Conservation (phyloP, 352 stramenopile genomes). For the Globisporangium canariense region DNA sequence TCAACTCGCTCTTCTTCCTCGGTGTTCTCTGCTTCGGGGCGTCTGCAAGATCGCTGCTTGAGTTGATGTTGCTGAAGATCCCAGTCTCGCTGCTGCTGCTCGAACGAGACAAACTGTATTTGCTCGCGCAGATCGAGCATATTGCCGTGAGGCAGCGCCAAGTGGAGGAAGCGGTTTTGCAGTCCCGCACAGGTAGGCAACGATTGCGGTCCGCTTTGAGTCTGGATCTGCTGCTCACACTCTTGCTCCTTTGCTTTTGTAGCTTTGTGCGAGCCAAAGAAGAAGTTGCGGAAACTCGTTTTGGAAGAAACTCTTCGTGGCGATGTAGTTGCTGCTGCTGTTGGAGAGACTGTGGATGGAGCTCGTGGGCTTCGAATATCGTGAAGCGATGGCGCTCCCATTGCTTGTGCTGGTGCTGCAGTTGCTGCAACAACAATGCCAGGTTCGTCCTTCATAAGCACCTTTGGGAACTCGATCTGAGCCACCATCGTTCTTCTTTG, state of each 20-base stretch:
- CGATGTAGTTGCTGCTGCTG: neutral
- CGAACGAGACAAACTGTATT: slow-evolving; percentile 42
- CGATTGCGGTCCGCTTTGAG: neutral
- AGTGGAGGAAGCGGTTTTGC: slow-evolving; percentile 50
- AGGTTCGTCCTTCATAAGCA: slow-evolving; percentile 26
- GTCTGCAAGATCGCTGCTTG: slow-evolving; percentile 11
- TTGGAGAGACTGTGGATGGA: neutral
- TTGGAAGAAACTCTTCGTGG: neutral
- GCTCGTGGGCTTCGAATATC: slow-evolving; percentile 4
- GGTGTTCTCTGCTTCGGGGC: slow-evolving; percentile 7
- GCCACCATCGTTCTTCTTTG: slow-evolving; percentile 1
- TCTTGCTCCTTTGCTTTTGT: neutral
- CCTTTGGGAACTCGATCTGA: slow-evolving; percentile 45
- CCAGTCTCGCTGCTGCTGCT: slow-evolving; percentile 23
- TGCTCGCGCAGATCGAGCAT: slow-evolving; percentile 47
- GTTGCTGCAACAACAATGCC: neutral
- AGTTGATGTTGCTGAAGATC: slow-evolving; percentile 1
- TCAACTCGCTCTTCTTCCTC: slow-evolving; percentile 21
- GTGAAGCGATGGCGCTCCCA: neutral
- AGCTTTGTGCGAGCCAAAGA: slow-evolving; percentile 1
- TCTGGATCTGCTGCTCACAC: neutral
- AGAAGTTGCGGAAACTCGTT: slow-evolving; percentile 5
- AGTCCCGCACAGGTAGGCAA: slow-evolving; percentile 32
- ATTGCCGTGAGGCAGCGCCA: slow-evolving; percentile 32
- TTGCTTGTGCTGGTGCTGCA: neutral